Base-by-base conservation (phyloP, 352 stramenopile species). In the Pythium vanterpoolii region DNA sequence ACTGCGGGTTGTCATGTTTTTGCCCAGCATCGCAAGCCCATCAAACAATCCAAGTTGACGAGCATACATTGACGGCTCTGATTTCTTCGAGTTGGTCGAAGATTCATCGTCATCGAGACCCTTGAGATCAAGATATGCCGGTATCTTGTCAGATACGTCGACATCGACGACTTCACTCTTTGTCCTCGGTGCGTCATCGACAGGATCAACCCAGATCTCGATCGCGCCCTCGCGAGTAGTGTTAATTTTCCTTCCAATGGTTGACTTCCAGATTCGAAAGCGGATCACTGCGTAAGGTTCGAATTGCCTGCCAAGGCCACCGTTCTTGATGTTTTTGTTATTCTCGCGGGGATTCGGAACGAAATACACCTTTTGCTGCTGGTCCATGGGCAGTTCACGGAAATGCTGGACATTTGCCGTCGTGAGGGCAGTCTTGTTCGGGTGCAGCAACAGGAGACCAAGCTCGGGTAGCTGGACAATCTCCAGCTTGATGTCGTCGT, bases 361-460 rank as follows among this genome's bases (percentile, higher is more conserved):
- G 45, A 87, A 91, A 55, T 76, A 79, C 16, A 90, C 64, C 8
- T 58, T 71, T n/a, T 63, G 66, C 52, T 89, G 82, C 28, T 69
- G 62, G 58, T 81, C 57, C n/a, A 72, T 56, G 1, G 77, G 66
- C 23, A 89, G 55, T 7, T 72, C 42, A 49, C 55, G 61, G 51
- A 89, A 91, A 2, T n/a, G 23, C 11, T 64, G n/a, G 23, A 74
- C 62, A 16, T 77, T 90, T 1, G 63, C 36, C 5, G 39, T 19
- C 14, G 60, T 77, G 18, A 93, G 47, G 5, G 54, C n/a, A 0
- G 43, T 76, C 46, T 76, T 83, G 57, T 76, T 78, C 8, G 78
- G 75, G 23, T 71, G 78, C 6, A 89, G 43, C 3, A 84, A n/a
- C 6, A 93, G n/a, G 8, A 68, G 68, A 8, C 83, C 83, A 26